A percentile compares a stretch with the other conserved stretches of the same genome.
Evolutionary conservation across 495 filamentous ascomycete species (phyloP).

Genomic region (Trichoderma parareesei): DNA sequence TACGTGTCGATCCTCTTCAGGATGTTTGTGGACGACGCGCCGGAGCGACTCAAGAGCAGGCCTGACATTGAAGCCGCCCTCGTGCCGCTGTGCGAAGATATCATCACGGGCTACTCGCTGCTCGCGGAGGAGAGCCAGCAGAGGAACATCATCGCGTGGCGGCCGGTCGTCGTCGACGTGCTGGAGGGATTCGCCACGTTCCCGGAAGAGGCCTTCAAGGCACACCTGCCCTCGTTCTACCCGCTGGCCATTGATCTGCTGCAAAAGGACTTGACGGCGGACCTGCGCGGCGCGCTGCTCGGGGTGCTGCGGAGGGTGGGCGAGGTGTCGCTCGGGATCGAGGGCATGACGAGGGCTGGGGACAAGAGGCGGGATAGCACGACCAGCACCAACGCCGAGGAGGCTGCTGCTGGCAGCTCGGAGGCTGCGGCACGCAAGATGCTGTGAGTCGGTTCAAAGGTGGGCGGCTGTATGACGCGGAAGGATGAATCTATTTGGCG

Average conservation of each 20-base stretch:
- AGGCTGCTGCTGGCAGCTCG: neutral
- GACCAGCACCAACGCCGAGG: constrained; percentile 19
- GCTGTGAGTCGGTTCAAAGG: neutral
- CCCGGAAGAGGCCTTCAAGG: constrained; percentile 70
- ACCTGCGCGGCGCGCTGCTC: constrained; percentile 70
- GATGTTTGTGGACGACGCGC: constrained; percentile 88
- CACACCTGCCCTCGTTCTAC: constrained; percentile 75
- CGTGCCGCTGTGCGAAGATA: constrained; percentile 88
- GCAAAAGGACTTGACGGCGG: constrained; percentile 66
- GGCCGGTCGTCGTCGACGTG: constrained; percentile 96
- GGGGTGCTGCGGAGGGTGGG: constrained; percentile 70
- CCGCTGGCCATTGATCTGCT: constrained; percentile 79
- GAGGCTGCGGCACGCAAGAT: constrained; percentile 9
- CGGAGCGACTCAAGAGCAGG: constrained; percentile 70
- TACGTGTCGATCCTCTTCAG: constrained; percentile 90
- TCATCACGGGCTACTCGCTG: constrained; percentile 70
- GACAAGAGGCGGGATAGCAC: constrained; percentile 23
- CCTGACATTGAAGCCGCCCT: constrained; percentile 80
- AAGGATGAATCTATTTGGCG: neutral
- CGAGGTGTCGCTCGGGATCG: constrained; percentile 64
- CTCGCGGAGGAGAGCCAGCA: constrained; percentile 94
- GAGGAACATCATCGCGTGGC: constrained; percentile 91
- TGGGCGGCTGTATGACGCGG: neutral
- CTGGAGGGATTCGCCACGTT: constrained; percentile 89
- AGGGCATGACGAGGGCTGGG: constrained; percentile 26